Evolutionary conservation across 345 rosid species (phyloP), one percentile per base, ranked within the genome.

Genomic region (Syzygium grande): DNA sequence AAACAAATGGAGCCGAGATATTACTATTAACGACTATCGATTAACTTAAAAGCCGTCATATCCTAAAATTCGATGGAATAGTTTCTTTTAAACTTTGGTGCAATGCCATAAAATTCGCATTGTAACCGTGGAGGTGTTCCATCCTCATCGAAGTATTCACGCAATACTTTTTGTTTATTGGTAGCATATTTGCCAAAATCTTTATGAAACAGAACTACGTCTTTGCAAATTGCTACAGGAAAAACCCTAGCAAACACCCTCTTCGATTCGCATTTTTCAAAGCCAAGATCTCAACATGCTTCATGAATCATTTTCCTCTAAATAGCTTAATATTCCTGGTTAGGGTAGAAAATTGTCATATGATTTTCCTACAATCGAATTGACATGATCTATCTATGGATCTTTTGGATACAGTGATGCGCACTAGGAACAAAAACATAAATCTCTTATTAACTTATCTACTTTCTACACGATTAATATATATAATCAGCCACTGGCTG

Each of bases 31-130:
- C 7, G 8, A 0, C 49, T 7, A 3, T 5, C 7, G 22, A 73
- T 43, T 7, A 1, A 3, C 41, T 38, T 34, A 4, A n/a, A 61
- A 61, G 13, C 1, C 29, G 4, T n/a, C 1, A 0, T n/a, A 61
- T 61, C 73, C 4, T 14, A 19, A n/a, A 61, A 61, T 61, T 61
- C 9, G 0, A 61, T n/a, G 0, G 5, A 19, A 73, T 8, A 41
- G 6, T 34, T 34, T 73, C 25, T 19, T 73, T 10, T 11, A 73
- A 73, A 73, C 49, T 34, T 73, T 19, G 27, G 49, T 38, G 49
- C 49, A 21, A 73, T 73, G 49, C 49, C 13, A 9, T 19, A 34
- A 6, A 38, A 38, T 34, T 43, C 15, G 3, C 38, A 49, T 27
- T 38, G 14, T 10, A 73, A 38, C 38, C 25, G 5, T 21, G 49